Evolutionary conservation across 768 basidiomycete species (phyloP), one percentile per base, ranked within the genome.

Genomic region (Pisolithus orientalis): DNA sequence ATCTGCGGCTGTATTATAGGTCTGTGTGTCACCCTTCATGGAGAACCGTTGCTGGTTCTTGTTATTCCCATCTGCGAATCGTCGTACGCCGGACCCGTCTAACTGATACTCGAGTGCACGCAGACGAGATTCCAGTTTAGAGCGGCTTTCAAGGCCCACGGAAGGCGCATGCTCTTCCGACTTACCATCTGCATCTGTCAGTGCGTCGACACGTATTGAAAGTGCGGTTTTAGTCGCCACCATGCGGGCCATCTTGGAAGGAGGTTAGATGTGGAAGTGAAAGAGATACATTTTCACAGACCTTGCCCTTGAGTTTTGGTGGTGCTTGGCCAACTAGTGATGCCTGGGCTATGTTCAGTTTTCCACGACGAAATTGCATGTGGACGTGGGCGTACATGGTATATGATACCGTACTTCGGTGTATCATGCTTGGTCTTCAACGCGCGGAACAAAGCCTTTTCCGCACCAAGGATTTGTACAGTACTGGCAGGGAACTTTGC

Each of bases 391-490:
- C 81, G 37, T 67, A 89, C 91, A 74, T 98, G 96, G 72, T 97
- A 99, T 61, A 99, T 98, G n/a, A 98, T 77, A 55, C 96, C 96
- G 65, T 99, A 98, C 74, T 99, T 99, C 25, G 95, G 94, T 55
- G 95, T 97, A 74, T 97, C 95, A 57, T 97, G 86, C 64, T 87
- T 87, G 29, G 86, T 86, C 70, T 87, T 87, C 52, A 87, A 68
- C 2, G 85, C 86, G 49, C 86, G 74, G 75, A 87, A 87, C 25
- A 87, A 73, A 13, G 85, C 85, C 68, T 87, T 87, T 69, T 87
- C 85, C 11, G 86, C 86, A 53, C 85, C 85, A 21, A 87, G 74
- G 53, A 87, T 87, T 64, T 87, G 85, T 24, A 87, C 80, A 0
- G 85, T 87, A 62, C 83, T 84, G n/a, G 85, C 85, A 28, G 85